phyloP scores from a whole-genome alignment of 2,329 filamentous ascomycete genomes.

The Colletotrichum tropicale region DNA sequence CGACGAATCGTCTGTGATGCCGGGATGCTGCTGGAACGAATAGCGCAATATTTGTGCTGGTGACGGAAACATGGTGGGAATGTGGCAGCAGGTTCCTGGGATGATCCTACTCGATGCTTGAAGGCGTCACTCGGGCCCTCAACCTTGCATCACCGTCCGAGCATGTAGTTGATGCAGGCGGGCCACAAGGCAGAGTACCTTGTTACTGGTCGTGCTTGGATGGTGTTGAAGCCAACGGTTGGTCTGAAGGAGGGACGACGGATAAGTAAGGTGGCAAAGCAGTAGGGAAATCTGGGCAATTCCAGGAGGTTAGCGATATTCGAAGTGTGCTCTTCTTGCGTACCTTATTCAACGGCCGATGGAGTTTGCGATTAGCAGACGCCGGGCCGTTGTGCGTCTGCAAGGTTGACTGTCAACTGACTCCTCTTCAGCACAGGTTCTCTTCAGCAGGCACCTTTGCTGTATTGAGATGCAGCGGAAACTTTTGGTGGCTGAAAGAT shows the following conservation, averaged over 20 bases:
- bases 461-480: not conserved
- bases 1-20: not conserved
- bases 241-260: not conserved
- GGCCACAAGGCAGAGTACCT: not conserved
- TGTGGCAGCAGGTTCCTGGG: not conserved
- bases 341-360: not conserved
- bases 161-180: constrained; percentile 1
- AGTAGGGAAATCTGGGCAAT: not conserved
- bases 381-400: not conserved
- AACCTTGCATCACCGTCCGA: constrained; percentile 10
- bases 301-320: not conserved
- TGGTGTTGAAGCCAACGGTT: not conserved
- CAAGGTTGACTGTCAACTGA: not conserved
- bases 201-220: not conserved
- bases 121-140: not conserved
- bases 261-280: not conserved
- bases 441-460: not conserved
- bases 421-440: not conserved
- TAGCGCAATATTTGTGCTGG: constrained; percentile 26
- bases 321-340: not conserved
- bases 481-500: not conserved
- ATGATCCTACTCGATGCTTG: constrained; percentile 2
- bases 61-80: constrained; percentile 25
- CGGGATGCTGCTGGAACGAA: constrained; percentile 14
- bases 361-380: not conserved